Conservation (phyloP, 139 green algal genomes). For the Ettlia oleoabundans region DNA sequence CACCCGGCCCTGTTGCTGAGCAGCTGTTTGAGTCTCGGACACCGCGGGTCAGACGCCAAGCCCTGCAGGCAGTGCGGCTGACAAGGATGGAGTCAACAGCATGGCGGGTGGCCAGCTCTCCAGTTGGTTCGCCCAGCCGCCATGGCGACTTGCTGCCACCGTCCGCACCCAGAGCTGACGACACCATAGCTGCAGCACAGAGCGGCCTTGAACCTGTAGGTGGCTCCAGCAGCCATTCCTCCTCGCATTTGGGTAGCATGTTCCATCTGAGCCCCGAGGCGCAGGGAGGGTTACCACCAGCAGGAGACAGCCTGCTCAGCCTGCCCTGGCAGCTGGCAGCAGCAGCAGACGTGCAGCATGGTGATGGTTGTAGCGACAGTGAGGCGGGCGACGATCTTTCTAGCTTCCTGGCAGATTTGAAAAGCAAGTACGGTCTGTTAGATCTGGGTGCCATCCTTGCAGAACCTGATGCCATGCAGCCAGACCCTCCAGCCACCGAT, state of each 20-base stretch:
- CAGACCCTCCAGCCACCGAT: no score
- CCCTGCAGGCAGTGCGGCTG: no score
- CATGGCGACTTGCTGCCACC: no score
- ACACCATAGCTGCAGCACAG: background rate
- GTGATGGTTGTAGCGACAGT: background rate
- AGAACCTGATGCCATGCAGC: background rate
- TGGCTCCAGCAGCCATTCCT: background rate
- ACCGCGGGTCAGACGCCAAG: no score
- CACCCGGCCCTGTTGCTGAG: no score
- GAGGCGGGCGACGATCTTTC: background rate
- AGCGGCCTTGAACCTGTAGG: no score
- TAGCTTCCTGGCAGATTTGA: slow-evolving; percentile 4
- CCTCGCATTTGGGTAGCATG: background rate
- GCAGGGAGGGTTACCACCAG: background rate
- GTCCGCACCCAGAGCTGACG: no score
- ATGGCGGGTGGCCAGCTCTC: no score
- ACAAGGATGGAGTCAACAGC: no score
- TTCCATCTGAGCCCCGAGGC: slow-evolving; percentile 10
- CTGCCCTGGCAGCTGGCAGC: background rate
- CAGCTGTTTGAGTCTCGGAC: no score
- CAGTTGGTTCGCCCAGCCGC: no score
- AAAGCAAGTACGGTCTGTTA: background rate
- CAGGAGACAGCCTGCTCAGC: background rate
- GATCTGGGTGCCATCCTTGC: background rate
- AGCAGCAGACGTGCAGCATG: background rate